Evolutionary conservation across 73 alveolate species (phyloP), one percentile per base, ranked within the genome.

Genomic region (Paraurostyla sp.): DNA sequence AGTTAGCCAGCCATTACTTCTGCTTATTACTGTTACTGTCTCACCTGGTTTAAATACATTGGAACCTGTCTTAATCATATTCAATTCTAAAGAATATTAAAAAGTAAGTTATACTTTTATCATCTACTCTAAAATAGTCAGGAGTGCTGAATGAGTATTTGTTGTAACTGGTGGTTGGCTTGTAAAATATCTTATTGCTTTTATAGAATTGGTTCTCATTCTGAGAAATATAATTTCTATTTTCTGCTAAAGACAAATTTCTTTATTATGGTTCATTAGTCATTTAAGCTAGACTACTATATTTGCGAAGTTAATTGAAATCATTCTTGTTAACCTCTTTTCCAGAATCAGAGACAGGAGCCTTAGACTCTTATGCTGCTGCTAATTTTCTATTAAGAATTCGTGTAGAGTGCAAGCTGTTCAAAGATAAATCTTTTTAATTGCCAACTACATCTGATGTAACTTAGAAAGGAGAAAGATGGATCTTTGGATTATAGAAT

Each of bases 1-100:
- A 36, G 84, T 69, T 13, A 69, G 62, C 84, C 84, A 69, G 22
- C 84, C 84, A 69, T 69, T 69, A 38, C 42, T 69, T 69, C 84
- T 69, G 40, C 84, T 69, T 7, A 69, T 46, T 35, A 69, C 84
- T 22, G 84, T 69, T 22, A 69, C 84, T 15, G 84, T 41, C 78
- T 60, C 78, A 29, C 78, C 78, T 16, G 78, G 78, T 33, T 60
- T 60, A 23, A 9, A 60, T 9, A 11, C 22, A 20, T 16, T n/a
- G n/a, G n/a, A 16, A 4, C 78, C 78, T 27, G 78, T 60, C 49
- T 60, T 60, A 60, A 6, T 60, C 7, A 13, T 20, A 4, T 60
- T 50, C 9, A 60, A 20, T 9, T 11, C 78, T 60, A 60, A 9
- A 16, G 25, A 16, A 60, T 13, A 6, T 30, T 27, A 30, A 16